Evolutionary conservation across 306 rosid genomes (phyloP).

Genomic region (Rubus parviflorus): DNA sequence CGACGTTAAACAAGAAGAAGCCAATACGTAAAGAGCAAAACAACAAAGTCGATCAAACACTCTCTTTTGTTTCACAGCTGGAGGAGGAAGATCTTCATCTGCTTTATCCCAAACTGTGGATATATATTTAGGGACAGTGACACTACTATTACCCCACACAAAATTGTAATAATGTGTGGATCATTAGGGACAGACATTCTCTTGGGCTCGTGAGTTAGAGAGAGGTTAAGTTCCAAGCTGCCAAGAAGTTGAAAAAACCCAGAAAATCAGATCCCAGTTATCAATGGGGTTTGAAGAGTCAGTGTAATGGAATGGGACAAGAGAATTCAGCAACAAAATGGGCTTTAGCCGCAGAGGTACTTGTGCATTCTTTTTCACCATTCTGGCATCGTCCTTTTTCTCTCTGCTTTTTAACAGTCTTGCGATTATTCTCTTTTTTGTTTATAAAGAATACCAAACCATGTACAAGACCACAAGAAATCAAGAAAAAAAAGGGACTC

Average conservation of each 20-base stretch:
- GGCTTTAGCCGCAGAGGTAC: conserved; percentile 28
- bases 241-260: conserved; percentile 5
- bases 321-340: conserved; percentile 27
- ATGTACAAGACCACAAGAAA: not conserved
- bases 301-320: conserved; percentile 18
- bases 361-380: not conserved
- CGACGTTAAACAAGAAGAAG: conserved; percentile 22
- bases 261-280: conserved; percentile 7
- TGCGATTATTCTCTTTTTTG: not conserved
- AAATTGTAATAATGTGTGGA: not conserved
- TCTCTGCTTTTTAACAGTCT: not conserved
- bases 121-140: conserved; percentile 22
- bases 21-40: conserved; percentile 4
- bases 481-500: too few relatives aligned
- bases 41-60: not conserved
- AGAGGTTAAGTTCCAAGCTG: conserved; percentile 4
- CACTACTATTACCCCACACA: not conserved
- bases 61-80: conserved; percentile 22
- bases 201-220: conserved; percentile 11
- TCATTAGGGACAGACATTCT: conserved; percentile 17
- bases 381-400: not conserved
- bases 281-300: conserved; percentile 16
- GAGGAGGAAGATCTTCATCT: conserved; percentile 11
- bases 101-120: conserved; percentile 20
- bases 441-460: not conserved